These are phyloP conservation scores for Styphnolobium japonicum DNA, from an alignment of 306 rosid genomes.

Conservation along the genomic window DNA sequence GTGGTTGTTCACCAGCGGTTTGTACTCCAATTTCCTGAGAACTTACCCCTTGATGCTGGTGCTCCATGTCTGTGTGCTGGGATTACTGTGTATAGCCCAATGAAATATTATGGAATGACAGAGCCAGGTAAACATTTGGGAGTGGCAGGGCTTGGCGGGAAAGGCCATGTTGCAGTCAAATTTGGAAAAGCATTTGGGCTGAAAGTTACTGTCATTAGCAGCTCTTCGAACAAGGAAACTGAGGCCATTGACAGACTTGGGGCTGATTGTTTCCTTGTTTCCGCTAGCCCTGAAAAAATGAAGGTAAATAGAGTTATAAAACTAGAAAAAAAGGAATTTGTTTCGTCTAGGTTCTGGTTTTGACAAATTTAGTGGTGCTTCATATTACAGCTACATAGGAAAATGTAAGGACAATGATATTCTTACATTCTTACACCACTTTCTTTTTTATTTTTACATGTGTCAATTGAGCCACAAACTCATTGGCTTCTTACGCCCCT, in stretches of 20 bases:
- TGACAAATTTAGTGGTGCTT: background rate
- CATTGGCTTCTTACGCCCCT: too few relatives aligned
- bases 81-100: conserved; percentile 62
- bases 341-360: background rate
- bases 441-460: too few relatives aligned
- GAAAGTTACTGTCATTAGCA: conserved; percentile 66
- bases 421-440: too few relatives aligned
- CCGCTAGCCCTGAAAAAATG: conserved; percentile 39
- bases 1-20: conserved; percentile 53
- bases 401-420: too few relatives aligned
- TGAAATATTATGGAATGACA: conserved; percentile 64
- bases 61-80: conserved; percentile 76
- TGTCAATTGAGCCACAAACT: too few relatives aligned
- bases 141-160: conserved; percentile 72
- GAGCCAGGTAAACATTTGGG: conserved; percentile 69
- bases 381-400: background rate
- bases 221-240: conserved; percentile 43
- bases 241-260: conserved; percentile 56
- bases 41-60: conserved; percentile 47
- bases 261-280: conserved; percentile 61
- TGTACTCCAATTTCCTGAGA: conserved; percentile 54
- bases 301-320: conserved; percentile 29
- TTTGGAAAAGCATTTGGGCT: conserved; percentile 65
- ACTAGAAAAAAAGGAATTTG: background rate
- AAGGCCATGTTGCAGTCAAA: conserved; percentile 67